Base-by-base conservation (phyloP, 2,329 filamentous ascomycete species). In the Huntiella moniliformis region DNA sequence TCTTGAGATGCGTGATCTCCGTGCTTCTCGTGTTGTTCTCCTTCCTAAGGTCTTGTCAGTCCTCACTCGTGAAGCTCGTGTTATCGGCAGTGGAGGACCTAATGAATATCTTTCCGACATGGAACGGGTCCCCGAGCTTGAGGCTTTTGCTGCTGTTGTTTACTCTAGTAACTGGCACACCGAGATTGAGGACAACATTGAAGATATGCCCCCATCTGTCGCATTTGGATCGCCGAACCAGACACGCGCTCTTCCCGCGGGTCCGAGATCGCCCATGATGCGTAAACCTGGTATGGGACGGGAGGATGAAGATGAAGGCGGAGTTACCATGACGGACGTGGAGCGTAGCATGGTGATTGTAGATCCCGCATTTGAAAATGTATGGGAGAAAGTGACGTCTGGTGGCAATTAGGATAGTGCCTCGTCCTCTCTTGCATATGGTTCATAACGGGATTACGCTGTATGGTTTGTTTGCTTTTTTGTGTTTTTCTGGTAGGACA, bases 21-120 rank as follows among this genome's bases (percentile, higher is more conserved):
- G 61, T 56, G 62, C 63, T 42, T 65, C 79, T 35, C 88, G 87
- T 63, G 61, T 64, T 12, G 66, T 76, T n/a, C 60, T 73, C 32
- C 71, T 98, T 36, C 91, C 91, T 40, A 92, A 84, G 61, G 79
- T 92, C 45, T 68, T 98, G 33, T 92, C 88, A 2, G 80, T 93
- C 4, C 73, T 96, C 55, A 91, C 86, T 35, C 76, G 85, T 53
- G 87, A 98, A 64, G 88, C 88, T 4, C 87, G 94, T 60, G 72
- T 69, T 45, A 93, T 98, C 53, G 88, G 87, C 44, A 79, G 80
- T 55, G 83, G 83, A 54, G 72, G 74, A 62, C 76, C 71, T 48
- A 84, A 73, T 60, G 78, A 72, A 63, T 82, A 82, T 57, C 67
- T 82, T 31, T 71, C 77, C 54, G 74, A 77, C 35, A 84, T 92